Conservation (phyloP, 768 basidiomycete genomes). For the Pleurotus djamor region DNA sequence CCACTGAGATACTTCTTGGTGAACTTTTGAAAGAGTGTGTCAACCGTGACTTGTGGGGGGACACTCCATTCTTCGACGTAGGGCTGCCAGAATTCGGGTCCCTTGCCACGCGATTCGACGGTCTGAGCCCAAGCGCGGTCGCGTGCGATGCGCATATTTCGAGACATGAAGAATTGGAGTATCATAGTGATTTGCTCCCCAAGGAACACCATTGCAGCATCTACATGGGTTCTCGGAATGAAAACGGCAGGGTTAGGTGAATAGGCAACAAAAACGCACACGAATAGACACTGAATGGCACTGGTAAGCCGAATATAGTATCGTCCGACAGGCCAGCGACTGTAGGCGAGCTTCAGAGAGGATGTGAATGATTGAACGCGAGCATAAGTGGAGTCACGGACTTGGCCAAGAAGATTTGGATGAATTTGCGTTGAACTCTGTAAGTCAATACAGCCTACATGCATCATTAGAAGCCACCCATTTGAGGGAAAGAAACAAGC, state of each 20-base stretch:
- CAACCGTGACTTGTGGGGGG: constrained; percentile 41
- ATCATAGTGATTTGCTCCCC: constrained; percentile 75
- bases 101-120: constrained; percentile 79
- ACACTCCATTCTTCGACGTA: constrained; percentile 81
- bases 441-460: constrained; percentile 65
- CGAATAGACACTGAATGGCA: constrained; percentile 70
- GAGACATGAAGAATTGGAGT: constrained; percentile 78
- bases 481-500: not conserved
- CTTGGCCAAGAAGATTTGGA: constrained; percentile 65
- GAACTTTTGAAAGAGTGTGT: constrained; percentile 24
- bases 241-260: not conserved
- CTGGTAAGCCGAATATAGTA: constrained; percentile 58
- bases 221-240: constrained; percentile 28
- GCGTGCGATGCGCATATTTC: constrained; percentile 79
- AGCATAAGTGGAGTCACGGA: constrained; percentile 21
- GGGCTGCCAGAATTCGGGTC: constrained; percentile 78
- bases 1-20: constrained; percentile 32
- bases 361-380: not conserved
- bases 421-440: constrained; percentile 65
- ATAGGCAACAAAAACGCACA: constrained; percentile 40
- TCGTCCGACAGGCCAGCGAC: constrained; percentile 62
- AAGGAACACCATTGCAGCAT: constrained; percentile 72
- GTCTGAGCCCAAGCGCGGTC: constrained; percentile 82
- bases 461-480: not conserved
- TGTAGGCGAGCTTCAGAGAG: constrained; percentile 49